Percentiles rank a stretch among this genome's conserved stretches.
phyloP scores from a whole-genome alignment of 139 green algal genomes.

The Tetratostichococcus sp. region DNA sequence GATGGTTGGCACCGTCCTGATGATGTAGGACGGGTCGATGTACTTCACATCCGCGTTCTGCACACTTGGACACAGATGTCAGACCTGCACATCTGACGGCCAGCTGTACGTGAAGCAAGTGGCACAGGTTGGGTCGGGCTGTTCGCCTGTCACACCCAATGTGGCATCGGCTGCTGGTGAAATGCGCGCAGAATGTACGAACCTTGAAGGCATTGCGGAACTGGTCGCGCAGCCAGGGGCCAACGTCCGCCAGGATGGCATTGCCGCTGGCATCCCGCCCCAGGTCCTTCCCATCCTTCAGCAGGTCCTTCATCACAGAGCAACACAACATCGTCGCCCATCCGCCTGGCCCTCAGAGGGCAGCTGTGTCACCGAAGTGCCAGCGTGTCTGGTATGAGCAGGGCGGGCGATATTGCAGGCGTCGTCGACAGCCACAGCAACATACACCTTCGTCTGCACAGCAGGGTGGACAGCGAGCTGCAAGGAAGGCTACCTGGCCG shows the following conservation, averaged over 20 bases:
- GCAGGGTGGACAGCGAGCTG: not conserved
- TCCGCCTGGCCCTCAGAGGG: not conserved
- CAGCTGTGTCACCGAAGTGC: no score
- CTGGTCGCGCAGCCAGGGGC: slow-evolving; percentile 55
- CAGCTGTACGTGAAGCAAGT: no score
- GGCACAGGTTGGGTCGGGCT: no score
- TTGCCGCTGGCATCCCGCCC: slow-evolving; percentile 60
- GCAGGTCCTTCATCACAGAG: slow-evolving; percentile 48
- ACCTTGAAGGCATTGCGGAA: slow-evolving; percentile 58
- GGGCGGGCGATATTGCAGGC: no score
- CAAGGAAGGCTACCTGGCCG: slow-evolving; percentile 59
- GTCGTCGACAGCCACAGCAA: no score
- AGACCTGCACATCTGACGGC: no score
- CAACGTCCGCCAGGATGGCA: slow-evolving; percentile 61
- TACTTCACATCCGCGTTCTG: slow-evolving; percentile 53
- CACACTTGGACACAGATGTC: no score
- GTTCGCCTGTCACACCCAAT: no score
- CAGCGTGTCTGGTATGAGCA: no score
- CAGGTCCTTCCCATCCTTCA: slow-evolving; percentile 23
- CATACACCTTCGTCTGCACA: no score
- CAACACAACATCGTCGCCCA: slow-evolving; percentile 41
- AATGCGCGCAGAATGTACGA: no score
- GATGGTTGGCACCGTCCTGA: slow-evolving; percentile 82
- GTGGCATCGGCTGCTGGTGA: no score
- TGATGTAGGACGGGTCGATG: slow-evolving; percentile 85